Base-by-base conservation (phyloP, 129 eudicot species). In the Lactuca saligna region DNA sequence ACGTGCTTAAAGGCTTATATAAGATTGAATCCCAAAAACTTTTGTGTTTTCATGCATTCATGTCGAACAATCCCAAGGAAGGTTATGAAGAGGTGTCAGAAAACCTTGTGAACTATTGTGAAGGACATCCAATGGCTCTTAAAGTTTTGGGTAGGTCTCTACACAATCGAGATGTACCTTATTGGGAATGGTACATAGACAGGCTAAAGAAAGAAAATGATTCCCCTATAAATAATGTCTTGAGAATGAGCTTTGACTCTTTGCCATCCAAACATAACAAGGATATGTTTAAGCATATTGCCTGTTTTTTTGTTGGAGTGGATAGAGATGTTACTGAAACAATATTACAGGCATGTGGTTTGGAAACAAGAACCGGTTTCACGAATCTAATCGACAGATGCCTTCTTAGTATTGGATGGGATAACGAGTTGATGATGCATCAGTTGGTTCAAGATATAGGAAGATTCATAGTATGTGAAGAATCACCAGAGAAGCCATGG, bases 11-110 rank as follows among this genome's bases (percentile, higher is more conserved):
- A 53, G 49, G 48, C 35, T 12, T 82, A 38, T 15, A 69, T 46
- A 0, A 7, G 4, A 1, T 0, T 5, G 78, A 74, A 25, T 75
- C 83, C 5, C 11, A 54, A 3, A 50, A 71, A 20, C 69, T 79
- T 35, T 79, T 82, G 7, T 51, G 76, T 61, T 57, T 55, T 63
- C 81, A 70, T 79, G 83, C 83, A 16, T 75, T 75, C 42, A 61
- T 49, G 56, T 6, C 62, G 16, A 35, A 51, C 11, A 8, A 3
- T 54, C 75, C 74, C 0, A 13, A 8, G 0, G 51, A 34, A 14
- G 71, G 63, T 29, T 75, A 71, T 54, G 20, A 12, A 65, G 75
- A 75, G 10, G 63, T 63, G 13, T 80, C 74, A 4, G 5, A 20
- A 65, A 60, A 66, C 13, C 41, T 70, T 2, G 15, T 65, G 12